Conservation (phyloP, 192 early-diverging fungal genomes). For the Coemansia sp. region DNA sequence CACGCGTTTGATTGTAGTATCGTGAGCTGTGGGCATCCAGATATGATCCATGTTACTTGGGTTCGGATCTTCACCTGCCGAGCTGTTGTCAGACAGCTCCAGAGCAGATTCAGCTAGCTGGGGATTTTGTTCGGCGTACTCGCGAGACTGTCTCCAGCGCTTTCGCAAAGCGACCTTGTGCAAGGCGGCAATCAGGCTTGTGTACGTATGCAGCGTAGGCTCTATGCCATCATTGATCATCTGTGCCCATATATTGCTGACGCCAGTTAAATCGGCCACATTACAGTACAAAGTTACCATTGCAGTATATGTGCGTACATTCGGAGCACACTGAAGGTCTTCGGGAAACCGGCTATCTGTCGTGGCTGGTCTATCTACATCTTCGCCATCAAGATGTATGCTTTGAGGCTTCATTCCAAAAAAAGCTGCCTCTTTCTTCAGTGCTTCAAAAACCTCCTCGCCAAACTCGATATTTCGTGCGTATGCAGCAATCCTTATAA, state of each 20-base stretch:
- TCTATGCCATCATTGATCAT: conserved; percentile 36
- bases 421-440: conserved; percentile 19
- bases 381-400: conserved; percentile 1
- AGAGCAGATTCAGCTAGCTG: neutral
- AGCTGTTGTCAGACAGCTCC: too few relatives aligned
- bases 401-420: conserved; percentile 15
- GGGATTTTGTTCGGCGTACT: conserved; percentile 4
- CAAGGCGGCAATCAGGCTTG: conserved; percentile 32
- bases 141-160: conserved; percentile 25
- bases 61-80: too few relatives aligned
- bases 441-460: conserved; percentile 35
- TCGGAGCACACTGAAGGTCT: conserved; percentile 42
- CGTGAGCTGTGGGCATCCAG: conserved; percentile 26
- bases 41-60: neutral
- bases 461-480: conserved; percentile 43
- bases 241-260: conserved; percentile 25
- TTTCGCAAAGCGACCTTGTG: conserved; percentile 40
- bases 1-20: conserved; percentile 24
- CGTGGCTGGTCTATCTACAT: neutral
- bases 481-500: conserved; percentile 37
- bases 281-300: conserved; percentile 44
- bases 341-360: conserved; percentile 9
- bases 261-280: conserved; percentile 21
- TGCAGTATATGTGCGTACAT: conserved; percentile 45
- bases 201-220: conserved; percentile 44